These are phyloP conservation scores for Physaria fendleri DNA, from an alignment of 345 rosid genomes.

Conservation along the genomic window DNA sequence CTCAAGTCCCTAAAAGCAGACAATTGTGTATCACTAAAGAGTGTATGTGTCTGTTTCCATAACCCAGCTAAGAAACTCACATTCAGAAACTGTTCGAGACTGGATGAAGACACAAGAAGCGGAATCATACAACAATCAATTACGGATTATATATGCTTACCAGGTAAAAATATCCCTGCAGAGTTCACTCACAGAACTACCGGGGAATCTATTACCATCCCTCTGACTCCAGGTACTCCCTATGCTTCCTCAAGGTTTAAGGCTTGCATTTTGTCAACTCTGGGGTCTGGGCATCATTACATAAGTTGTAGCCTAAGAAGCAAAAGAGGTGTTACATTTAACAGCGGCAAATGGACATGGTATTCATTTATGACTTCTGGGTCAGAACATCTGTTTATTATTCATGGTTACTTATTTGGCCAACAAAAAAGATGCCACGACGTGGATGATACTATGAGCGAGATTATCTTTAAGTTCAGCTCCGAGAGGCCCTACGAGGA, in stretches of 20 bases:
- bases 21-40: too few species aligned
- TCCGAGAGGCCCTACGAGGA: too few species aligned
- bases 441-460: background rate
- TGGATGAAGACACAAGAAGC: too few species aligned
- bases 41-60: too few species aligned
- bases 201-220: background rate
- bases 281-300: fast-evolving
- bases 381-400: background rate
- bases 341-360: too few species aligned
- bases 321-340: background rate
- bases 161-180: background rate
- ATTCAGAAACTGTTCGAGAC: too few species aligned
- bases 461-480: background rate
- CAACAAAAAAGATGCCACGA: background rate
- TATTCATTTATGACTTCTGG: background rate
- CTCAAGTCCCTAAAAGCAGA: too few species aligned
- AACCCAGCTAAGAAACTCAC: too few species aligned
- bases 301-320: background rate
- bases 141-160: background rate
- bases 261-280: background rate
- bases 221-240: background rate
- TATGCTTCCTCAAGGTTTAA: too few species aligned
- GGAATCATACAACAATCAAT: too few species aligned
- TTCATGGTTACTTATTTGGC: background rate
- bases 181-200: background rate